Evolutionary conservation across 192 early-diverging fungal species (phyloP).

Genomic region (Backusella morwellensis): DNA sequence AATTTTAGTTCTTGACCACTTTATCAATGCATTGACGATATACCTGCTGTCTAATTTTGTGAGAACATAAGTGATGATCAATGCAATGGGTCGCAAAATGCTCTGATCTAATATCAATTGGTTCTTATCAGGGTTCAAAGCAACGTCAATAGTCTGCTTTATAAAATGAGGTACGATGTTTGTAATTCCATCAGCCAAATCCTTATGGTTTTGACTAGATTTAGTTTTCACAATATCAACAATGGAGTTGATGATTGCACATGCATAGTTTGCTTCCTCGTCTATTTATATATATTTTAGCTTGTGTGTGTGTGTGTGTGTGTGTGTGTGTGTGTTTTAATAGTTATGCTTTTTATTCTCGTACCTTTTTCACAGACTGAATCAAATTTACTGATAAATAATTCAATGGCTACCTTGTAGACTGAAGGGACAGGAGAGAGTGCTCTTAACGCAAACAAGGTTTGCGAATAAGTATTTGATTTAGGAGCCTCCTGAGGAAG

Average conservation of each 20-base stretch:
- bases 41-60: conserved; percentile 45
- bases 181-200: conserved; percentile 41
- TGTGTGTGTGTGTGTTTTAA: no score
- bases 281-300: neutral
- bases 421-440: conserved; percentile 45
- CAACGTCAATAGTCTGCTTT: conserved; percentile 38
- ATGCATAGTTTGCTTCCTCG: conserved; percentile 40
- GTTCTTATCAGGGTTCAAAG: conserved; percentile 21
- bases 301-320: no score
- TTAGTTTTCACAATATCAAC: conserved; percentile 40
- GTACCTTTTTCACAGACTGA: conserved; percentile 22
- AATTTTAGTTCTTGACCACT: neutral
- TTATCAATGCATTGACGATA: neutral
- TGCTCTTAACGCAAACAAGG: conserved; percentile 43
- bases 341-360: neutral
- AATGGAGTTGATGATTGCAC: conserved; percentile 45
- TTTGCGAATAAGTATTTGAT: conserved; percentile 35
- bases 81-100: conserved; percentile 39
- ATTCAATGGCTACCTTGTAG: conserved; percentile 40
- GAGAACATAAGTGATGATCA: conserved; percentile 42
- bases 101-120: conserved; percentile 26
- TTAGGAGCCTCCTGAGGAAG: conserved; percentile 47
- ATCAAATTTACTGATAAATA: conserved; percentile 53
- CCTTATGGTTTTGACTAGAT: conserved; percentile 31
- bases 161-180: conserved; percentile 41